Evolutionary conservation across 1,139 yeast genomes (phyloP), one percentile per base, ranked within the genome.

Genomic region (Kurtzmaniella quercitrusa): DNA sequence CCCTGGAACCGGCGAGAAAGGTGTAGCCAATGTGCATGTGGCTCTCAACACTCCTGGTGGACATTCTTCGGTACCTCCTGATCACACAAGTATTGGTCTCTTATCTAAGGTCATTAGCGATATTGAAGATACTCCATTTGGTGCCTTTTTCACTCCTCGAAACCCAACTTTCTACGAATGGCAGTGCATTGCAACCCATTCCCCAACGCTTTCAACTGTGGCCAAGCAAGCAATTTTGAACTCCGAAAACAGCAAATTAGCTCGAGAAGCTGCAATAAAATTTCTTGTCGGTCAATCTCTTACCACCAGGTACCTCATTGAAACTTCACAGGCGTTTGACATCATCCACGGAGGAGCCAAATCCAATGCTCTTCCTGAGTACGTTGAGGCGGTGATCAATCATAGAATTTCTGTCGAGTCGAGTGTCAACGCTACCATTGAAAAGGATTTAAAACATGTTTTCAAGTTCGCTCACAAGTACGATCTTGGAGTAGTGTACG

Each of bases 1-100:
- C 34, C 82, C 86, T 1, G 71, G 70, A 7, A 67, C 74, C 3
- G 70, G 71, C 7, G 77, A 72, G 50, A 72, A 72, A 53, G 77
- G 77, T 0, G 57, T 59, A 39, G 44, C 66, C 17, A 65, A 70
- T 48, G 50, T 67, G 1, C 48, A 52, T 18, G 56, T 72, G 23
- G 65, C 60, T 3, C 52, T 72, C 38, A 59, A 54, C 39, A 66
- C 73, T n/a, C 68, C 68, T 9, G 77, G 77, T 16, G 77, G 77
- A 1, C 77, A 73, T 48, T 69, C 77, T 1, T 66, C 72, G 0
- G 59, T 68, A 9, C 77, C 77, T 2, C 76, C 74, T 14, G 61
- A 62, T 37, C 75, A 72, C 47, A 73, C 77, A 1, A 56, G 70
- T 1, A 68, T 73, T 48, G 77, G 77, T 2, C 58, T 72, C 3